Evolutionary conservation across 108 stramenopile genomes (phyloP), one percentile per base, ranked within the genome.

Genomic region (Pseudonitzschia multiseries): DNA sequence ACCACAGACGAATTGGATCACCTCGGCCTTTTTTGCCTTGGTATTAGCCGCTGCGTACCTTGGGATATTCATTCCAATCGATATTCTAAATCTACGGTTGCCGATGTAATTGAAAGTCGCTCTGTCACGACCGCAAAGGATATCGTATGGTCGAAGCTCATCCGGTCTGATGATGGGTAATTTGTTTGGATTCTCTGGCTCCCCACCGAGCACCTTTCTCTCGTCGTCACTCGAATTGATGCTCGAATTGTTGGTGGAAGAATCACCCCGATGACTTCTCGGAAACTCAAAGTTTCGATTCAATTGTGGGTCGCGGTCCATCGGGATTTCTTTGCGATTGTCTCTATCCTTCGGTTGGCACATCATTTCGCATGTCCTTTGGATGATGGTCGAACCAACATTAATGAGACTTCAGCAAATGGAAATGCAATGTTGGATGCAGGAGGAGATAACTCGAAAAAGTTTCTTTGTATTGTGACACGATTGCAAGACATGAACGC

Each of bases 41-140:
- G 41, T 27, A 6, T 28, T 67, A 1, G 74, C 72, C 10, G 5
- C 44, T 21, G 48, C 43, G 68, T 83, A 83, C 32, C 29, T 21
- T 32, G 73, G 46, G 18, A 76, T 29, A 40, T 73, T 33, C 42
- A 79, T 18, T n/a, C 66, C 53, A 15, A 83, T 65, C 32, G 70
- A 71, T 0, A 83, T 61, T 27, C 79, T 70, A 20, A 83, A 75
- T 24, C 83, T 48, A 29, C 83, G 83, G 52, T 83, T 83, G 8
- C 83, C 83, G 52, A 71, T 53, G 36, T 69, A 44, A 32, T 83
- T 83, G 68, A 79, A 83, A 18, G 68, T 63, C 1, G 42, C 65
- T 17, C 67, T 69, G 68, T 73, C 66, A 24, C 74, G 53, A 0
- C 78, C 74, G 53, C 74, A 83, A 18, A 79, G 28, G 27, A 83